These are phyloP conservation scores for Podaxis rugospora DNA, from an alignment of 768 basidiomycete genomes.

Conservation along the genomic window DNA sequence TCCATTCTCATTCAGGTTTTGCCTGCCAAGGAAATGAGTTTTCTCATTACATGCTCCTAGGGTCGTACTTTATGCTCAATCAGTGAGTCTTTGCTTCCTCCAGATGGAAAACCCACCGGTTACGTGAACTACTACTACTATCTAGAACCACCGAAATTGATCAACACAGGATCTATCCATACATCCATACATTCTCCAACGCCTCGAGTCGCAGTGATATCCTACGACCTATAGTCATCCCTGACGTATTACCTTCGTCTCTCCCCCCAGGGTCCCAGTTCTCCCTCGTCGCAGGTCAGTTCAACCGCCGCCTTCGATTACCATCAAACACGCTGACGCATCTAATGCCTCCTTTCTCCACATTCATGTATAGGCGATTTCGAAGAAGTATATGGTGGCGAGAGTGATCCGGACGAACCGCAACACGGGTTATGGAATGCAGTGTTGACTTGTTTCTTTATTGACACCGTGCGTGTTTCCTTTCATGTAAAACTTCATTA, in stretches of 20 bases:
- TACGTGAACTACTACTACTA: background rate
- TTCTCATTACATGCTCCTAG: conserved; percentile 90
- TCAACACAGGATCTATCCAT: conserved; percentile 80
- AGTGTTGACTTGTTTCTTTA: conserved; percentile 93
- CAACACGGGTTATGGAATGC: conserved; percentile 84
- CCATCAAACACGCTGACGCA: background rate
- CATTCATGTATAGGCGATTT: conserved; percentile 65
- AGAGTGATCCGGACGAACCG: conserved; percentile 50
- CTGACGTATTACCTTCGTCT: conserved; percentile 78
- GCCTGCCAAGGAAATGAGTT: conserved; percentile 94
- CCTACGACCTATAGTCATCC: conserved; percentile 66
- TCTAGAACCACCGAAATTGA: conserved; percentile 61
- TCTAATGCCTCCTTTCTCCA: background rate
- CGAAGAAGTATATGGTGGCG: conserved; percentile 81
- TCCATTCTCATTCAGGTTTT: conserved; percentile 52
- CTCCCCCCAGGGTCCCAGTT: conserved; percentile 65
- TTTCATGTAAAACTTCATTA: background rate
- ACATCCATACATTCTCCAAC: conserved; percentile 92
- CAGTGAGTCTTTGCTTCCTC: conserved; percentile 39
- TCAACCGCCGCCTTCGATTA: background rate
- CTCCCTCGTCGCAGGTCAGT: conserved; percentile 79
- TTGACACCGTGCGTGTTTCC: conserved; percentile 70
- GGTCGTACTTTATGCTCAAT: conserved; percentile 87
- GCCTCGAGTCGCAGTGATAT: conserved; percentile 53
- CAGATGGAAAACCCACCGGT: background rate